Base-by-base conservation (phyloP, 2,329 filamentous ascomycete species). In the Fusarium keratoplasticum region DNA sequence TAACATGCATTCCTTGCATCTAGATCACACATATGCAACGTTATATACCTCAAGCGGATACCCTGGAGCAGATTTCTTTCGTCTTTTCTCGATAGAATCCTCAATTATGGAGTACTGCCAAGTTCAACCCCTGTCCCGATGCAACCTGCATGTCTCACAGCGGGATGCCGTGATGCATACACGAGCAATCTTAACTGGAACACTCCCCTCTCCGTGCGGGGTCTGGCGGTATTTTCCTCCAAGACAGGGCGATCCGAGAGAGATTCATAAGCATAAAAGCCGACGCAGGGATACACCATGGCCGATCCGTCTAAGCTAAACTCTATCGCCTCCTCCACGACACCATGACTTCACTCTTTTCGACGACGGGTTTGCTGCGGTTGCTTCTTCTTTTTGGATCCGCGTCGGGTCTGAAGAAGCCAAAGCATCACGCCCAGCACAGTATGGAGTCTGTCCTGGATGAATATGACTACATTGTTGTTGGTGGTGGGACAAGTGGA, bases 401-500 rank as follows among this genome's bases (percentile, higher is more conserved):
- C 13, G 57, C 16, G 18, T 60, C 25, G 7, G 25, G 36, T n/a
- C 57, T 60, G n/a, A n/a, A 60, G 36, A 29, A 60, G 36, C 36
- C n/a, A 18, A 27, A 60, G 57, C 36, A 44, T 20, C 36, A 60
- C 44, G 25, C 6, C 5, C 16, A 60, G 36, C 35, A 27, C 36
- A 38, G 40, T 38, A 27, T 60, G 57, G 25, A 42, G 7, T 60
- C 57, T 42, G 13, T 42, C 27, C 6, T 27, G 25, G 25, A 38
- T 20, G 8, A 42, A 29, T 60, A 60, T 22, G 57, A 60, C n/a
- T 60, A 60, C 8, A 76, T 82, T 22, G 74, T 82, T n/a, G 70
- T 80, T 2, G 80, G 80, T 11, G 80, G 80, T 3, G 80, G 80
- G 1, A 80, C 80, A 5, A 77, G 78, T 8, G 80, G 80, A 10